Percentiles rank a stretch among this genome's conserved stretches.
Conservation (phyloP, 2,329 filamentous ascomycete genomes). For the Pseudopyrenochaeta lycopersici region DNA sequence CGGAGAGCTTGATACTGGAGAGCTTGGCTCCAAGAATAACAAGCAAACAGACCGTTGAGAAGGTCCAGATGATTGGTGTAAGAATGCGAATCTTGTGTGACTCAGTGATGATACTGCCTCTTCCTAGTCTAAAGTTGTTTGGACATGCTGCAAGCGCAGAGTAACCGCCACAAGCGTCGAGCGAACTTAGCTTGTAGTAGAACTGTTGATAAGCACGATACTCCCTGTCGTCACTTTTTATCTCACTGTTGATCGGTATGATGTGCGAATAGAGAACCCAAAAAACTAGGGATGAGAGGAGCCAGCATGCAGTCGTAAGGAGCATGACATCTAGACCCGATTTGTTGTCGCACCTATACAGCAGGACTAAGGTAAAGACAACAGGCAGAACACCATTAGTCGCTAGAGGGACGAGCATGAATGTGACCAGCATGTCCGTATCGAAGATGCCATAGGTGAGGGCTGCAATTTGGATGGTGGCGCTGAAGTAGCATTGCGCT, state of each 20-base stretch:
- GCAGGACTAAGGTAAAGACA: constrained; percentile 21
- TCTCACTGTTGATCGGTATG: constrained; percentile 18
- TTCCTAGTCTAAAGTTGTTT: constrained; percentile 11
- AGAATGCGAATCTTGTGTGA: constrained; percentile 19
- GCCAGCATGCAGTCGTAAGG: constrained; percentile 19
- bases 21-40: constrained; percentile 5
- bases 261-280: constrained; percentile 27
- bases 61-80: constrained; percentile 30
- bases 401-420: constrained; percentile 31
- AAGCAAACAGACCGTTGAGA: constrained; percentile 21
- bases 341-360: constrained; percentile 11
- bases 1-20: background rate
- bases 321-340: constrained; percentile 15
- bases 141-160: constrained; percentile 31
- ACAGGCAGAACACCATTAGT: constrained; percentile 30
- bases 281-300: constrained; percentile 27
- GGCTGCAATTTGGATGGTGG: constrained; percentile 34
- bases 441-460: constrained; percentile 26
- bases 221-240: background rate
- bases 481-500: constrained; percentile 36
- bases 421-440: constrained; percentile 27
- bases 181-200: constrained; percentile 26
- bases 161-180: constrained; percentile 28
- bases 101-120: constrained; percentile 1
- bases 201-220: constrained; percentile 28